phyloP scores from a whole-genome alignment of 495 filamentous ascomycete species.

The Neurospora pannonica region DNA sequence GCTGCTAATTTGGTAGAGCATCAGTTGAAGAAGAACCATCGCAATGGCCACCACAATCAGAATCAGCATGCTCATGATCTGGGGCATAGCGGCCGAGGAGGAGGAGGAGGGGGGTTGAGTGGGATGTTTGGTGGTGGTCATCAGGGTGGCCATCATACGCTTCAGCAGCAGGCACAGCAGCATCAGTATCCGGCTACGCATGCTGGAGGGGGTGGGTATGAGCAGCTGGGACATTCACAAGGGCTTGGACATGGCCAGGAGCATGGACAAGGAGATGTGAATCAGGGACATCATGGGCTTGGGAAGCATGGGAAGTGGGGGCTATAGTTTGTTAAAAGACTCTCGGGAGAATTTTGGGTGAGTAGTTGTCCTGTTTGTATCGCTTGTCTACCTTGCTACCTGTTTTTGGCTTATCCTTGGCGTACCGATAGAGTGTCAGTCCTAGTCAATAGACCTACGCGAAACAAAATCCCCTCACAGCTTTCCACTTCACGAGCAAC shows the following conservation, averaged over 20 bases:
- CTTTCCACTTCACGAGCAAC: neutral
- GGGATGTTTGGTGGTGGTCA: neutral
- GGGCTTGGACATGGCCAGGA: neutral
- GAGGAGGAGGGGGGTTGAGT: neutral
- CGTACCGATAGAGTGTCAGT: neutral
- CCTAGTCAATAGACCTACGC: neutral
- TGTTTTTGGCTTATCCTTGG: neutral
- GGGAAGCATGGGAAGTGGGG: neutral
- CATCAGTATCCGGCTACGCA: neutral
- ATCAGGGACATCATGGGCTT: neutral
- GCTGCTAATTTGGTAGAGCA: slow-evolving; percentile 46
- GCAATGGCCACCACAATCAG: neutral
- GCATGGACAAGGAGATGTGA: neutral
- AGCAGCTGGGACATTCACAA: neutral
- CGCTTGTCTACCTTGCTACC: neutral
- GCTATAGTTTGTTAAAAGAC: neutral
- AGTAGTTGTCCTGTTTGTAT: neutral
- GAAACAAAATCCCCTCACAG: neutral
- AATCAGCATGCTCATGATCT: neutral
- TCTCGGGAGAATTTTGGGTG: neutral
- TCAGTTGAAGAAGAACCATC: slow-evolving; percentile 31
- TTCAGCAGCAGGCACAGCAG: neutral
- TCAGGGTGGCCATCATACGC: neutral
- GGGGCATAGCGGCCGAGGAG: neutral
- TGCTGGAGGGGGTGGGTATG: neutral